Conservation (phyloP, 179 eudicot genomes). For the Beta lomatogona region DNA sequence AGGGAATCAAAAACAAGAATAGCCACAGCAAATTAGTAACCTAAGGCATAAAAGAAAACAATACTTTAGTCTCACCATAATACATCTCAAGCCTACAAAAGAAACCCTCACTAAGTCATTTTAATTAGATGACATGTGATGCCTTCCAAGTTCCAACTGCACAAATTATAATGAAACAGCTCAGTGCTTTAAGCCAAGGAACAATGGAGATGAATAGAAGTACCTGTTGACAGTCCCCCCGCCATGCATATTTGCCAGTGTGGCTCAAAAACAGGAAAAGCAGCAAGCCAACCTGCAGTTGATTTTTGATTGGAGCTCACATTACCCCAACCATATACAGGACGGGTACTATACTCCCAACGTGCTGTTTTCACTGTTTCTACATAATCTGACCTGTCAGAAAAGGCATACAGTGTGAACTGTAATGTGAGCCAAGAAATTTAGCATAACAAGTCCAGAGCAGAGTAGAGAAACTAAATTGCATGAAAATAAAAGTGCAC, state of each 20-base stretch:
- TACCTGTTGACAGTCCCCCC: constrained; percentile 95
- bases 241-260: constrained; percentile 99
- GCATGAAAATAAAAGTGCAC: neutral
- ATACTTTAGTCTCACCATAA: neutral
- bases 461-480: neutral
- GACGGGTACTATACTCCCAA: constrained; percentile 91
- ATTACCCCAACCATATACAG: constrained; percentile 95
- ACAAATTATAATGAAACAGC: neutral
- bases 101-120: neutral
- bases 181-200: constrained; percentile 1
- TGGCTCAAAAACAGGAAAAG: constrained; percentile 97
- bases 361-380: constrained; percentile 83
- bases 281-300: constrained; percentile 99
- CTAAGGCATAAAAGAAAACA: neutral
- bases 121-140: neutral
- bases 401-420: constrained; percentile 17
- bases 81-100: neutral
- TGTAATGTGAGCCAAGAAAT: neutral
- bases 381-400: constrained; percentile 77
- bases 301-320: constrained; percentile 86
- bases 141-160: constrained; percentile 14
- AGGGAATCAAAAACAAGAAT: neutral
- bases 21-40: neutral
- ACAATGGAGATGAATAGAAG: neutral
- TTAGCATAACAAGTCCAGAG: neutral